Conservation (phyloP, 345 rosid genomes). For the Eucalyptus marginata region DNA sequence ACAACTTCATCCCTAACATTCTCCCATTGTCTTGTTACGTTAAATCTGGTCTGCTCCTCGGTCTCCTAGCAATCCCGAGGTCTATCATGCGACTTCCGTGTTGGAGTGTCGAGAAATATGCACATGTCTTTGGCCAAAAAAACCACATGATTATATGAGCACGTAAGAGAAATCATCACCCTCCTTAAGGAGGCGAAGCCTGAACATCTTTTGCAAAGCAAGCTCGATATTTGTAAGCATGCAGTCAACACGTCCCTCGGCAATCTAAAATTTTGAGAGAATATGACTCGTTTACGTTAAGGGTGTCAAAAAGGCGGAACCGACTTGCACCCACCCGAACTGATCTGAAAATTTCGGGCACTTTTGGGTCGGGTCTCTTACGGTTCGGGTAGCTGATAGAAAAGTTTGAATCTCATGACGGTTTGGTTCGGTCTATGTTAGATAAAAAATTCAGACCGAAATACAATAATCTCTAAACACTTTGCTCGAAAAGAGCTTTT, state of each 20-base stretch:
- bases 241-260: background rate
- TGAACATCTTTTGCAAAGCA: background rate
- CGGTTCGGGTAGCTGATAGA: background rate
- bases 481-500: background rate
- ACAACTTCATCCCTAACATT: background rate
- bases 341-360: background rate
- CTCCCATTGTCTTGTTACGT: background rate
- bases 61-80: background rate
- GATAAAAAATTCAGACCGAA: background rate
- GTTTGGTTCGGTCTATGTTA: background rate
- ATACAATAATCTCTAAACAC: background rate
- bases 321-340: accelerated
- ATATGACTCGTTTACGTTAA: background rate
- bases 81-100: background rate
- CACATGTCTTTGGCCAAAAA: background rate
- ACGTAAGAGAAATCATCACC: background rate
- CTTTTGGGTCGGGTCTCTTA: background rate
- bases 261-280: background rate
- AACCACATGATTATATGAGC: background rate
- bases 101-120: background rate
- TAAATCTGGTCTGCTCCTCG: background rate
- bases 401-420: background rate
- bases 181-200: background rate
- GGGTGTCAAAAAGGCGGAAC: background rate
- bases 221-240: background rate